Evolutionary conservation across 2,329 filamentous ascomycete species (phyloP), one percentile per base, ranked within the genome.

Genomic region (Penicillium nordicum): DNA sequence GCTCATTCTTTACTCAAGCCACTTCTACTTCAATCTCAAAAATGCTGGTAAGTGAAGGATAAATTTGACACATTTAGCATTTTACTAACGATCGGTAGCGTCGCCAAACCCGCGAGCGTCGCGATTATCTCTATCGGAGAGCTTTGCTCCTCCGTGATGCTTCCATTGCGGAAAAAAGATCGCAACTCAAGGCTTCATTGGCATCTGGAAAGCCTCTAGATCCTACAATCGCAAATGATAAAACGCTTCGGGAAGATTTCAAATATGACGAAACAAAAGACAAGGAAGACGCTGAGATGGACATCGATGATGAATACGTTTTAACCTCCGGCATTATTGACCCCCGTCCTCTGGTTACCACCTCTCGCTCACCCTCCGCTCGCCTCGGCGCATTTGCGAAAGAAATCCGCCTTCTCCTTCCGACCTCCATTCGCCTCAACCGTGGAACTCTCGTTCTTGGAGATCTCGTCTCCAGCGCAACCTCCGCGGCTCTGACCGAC

Each of bases 241-340:
- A 90, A 74, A 72, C 83, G 30, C 78, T 99, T 53, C 85, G 92
- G 42, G 87, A 90, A 70, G 91, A 97, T 72, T 97, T 89, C 77
- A 92, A 92, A 70, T 99, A 93, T 72, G 94, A 99, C 71, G 93
- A 97, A 75, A 90, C 90, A 4, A 67, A 70, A 45, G 66, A 73
- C 23, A 43, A 55, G 30, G 92, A 97, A 72, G 96, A 96, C 70
- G 84, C 87, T 18, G 88, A 92, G 82, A 88, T 71, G 30, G 92
- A 93, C 36, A 85, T 97, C 43, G 87, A 95, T 48, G 93, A 97
- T 67, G 93, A 97, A 77, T 97, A 97, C 73, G 85, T 88, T 25
- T 86, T 92, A 64, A 84, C 97, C 0, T 94, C 89, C n/a, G 94
- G 94, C 32, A 85, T 97, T 38, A 85, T 94, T 37, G 94, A 97